Base-by-base conservation (phyloP, 805 yeast species). In the Nakazawaea sp. region DNA sequence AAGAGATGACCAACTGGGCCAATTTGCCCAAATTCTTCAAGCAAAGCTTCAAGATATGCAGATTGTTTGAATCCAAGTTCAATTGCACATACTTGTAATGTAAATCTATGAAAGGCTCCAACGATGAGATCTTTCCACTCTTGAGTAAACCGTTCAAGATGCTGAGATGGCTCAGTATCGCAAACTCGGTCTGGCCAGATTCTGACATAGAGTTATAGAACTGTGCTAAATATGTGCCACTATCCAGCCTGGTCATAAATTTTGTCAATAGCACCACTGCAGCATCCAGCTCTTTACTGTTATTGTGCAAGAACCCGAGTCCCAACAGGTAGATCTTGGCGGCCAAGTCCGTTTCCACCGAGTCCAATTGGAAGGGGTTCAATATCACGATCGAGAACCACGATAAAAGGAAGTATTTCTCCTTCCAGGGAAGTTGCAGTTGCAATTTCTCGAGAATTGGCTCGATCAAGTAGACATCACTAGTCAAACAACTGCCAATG, bases 321-420 rank as follows among this genome's bases (percentile, higher is more conserved):
- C 70, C 66, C 6, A 68, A 43, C 0, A 45, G 41, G 30, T 62
- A 68, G 1, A 80, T 47, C 2, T 52, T 36, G 1, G 48, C 44
- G 4, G 70, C 48, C 5, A 71, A 53, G 0, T 55, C 39, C 0
- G 50, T 40, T 9, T 38, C 33, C 12, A 80, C 55, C 0, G 57
- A 44, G 1, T 54, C 56, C 18, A 89, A 59, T 2, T 73, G 68
- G 50, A 89, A 88, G 0, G 97, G 97, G 0, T 79, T 74, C n/a
- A 83, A 59, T 0, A 78, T 69, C 17, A 88, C 58, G 8, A 80
- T 74, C 0, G 81, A 69, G 8, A 86, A 64, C 95, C 96, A 89
- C 3, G 82, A 60, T 7, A 87, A 55, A 29, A 77, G 50, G 9
- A 79, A 55, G 40, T 62, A 78, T 25, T 59, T 51, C 21, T 62